A percentile compares a stretch with the other conserved stretches of the same genome.
phyloP scores from a whole-genome alignment of 2,329 filamentous ascomycete species.

The Microcera coccophila region DNA sequence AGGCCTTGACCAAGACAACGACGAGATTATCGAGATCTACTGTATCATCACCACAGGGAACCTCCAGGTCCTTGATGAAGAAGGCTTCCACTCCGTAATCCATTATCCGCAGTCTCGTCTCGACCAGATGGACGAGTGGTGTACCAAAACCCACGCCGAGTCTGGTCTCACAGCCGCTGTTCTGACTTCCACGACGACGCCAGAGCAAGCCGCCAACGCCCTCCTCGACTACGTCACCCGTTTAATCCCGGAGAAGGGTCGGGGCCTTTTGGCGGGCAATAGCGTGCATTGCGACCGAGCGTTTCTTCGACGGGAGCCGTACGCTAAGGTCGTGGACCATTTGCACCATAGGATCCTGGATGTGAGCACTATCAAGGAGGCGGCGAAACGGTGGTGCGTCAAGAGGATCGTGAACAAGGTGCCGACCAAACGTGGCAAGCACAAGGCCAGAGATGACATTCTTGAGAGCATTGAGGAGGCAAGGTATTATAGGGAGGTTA shows the following conservation, averaged over 20 bases:
- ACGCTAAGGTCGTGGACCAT: slow-evolving; percentile 67
- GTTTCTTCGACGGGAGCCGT: slow-evolving; percentile 74
- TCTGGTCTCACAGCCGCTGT: slow-evolving; percentile 80
- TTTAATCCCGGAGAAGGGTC: slow-evolving; percentile 62
- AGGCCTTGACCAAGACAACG: slow-evolving; percentile 63
- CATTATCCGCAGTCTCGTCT: slow-evolving; percentile 68
- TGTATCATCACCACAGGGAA: slow-evolving; percentile 84
- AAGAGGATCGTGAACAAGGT: slow-evolving; percentile 47
- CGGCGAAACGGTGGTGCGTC: slow-evolving; percentile 71
- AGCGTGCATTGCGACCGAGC: slow-evolving; percentile 85
- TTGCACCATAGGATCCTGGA: slow-evolving; percentile 90
- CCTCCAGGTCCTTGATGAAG: slow-evolving; percentile 69
- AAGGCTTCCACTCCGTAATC: slow-evolving; percentile 76
- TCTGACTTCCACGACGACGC: slow-evolving; percentile 66
- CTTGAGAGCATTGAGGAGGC: slow-evolving; percentile 94
- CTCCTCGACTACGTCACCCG: slow-evolving; percentile 75
- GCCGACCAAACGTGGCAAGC: slow-evolving; percentile 70
- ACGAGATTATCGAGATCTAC: slow-evolving; percentile 86
- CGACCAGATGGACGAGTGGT: slow-evolving; percentile 85
- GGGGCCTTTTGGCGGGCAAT: slow-evolving; percentile 81
- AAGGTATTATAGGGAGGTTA: slow-evolving; percentile 68
- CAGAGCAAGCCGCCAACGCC: slow-evolving; percentile 65
- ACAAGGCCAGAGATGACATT: slow-evolving; percentile 86
- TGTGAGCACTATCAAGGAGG: slow-evolving; percentile 90
- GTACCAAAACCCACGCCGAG: slow-evolving; percentile 69